Conservation (phyloP, 352 stramenopile genomes). For the Aphanomyces astaci region DNA sequence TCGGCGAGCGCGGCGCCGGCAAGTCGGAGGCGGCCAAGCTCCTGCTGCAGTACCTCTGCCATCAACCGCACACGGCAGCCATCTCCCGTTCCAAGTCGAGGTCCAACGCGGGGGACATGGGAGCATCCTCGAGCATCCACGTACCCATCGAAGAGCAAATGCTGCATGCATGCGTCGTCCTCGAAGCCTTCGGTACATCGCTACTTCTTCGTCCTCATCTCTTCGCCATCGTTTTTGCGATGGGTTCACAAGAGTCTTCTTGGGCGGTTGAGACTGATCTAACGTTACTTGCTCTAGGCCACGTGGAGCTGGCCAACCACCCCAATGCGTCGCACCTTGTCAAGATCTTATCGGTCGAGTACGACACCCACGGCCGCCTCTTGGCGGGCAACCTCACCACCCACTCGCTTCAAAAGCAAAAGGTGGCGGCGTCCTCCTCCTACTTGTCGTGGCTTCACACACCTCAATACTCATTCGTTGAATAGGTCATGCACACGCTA, state of each 20-base stretch:
- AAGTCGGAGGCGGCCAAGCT: conserved; percentile 78
- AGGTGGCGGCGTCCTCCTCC: neutral
- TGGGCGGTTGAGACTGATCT: too few relatives aligned
- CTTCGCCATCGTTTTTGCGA: too few relatives aligned
- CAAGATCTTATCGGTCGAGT: conserved; percentile 81
- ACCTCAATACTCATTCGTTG: conserved; percentile 7
- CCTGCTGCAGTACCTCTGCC: conserved; percentile 75
- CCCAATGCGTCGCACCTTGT: conserved; percentile 66
- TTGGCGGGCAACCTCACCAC: conserved; percentile 75
- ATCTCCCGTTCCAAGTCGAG: conserved; percentile 13
- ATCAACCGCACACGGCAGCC: conserved; percentile 23
- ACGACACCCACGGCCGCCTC: conserved; percentile 64
- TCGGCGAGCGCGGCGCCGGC: conserved; percentile 61
- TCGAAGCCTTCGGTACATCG: conserved; percentile 49
- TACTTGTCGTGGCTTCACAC: too few relatives aligned
- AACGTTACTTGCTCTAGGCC: conserved; percentile 28
- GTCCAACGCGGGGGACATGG: conserved; percentile 5
- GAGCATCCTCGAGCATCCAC: conserved; percentile 26
- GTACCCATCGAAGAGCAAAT: conserved; percentile 77
- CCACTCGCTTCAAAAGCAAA: conserved; percentile 64
- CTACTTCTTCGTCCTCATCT: neutral
- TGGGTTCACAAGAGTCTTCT: too few relatives aligned
- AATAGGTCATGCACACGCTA: conserved; percentile 59
- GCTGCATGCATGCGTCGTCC: conserved; percentile 67
- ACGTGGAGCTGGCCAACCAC: conserved; percentile 50